Evolutionary conservation across 78 protist genomes (phyloP).

Genomic region (Dictyostelium intermedium): DNA sequence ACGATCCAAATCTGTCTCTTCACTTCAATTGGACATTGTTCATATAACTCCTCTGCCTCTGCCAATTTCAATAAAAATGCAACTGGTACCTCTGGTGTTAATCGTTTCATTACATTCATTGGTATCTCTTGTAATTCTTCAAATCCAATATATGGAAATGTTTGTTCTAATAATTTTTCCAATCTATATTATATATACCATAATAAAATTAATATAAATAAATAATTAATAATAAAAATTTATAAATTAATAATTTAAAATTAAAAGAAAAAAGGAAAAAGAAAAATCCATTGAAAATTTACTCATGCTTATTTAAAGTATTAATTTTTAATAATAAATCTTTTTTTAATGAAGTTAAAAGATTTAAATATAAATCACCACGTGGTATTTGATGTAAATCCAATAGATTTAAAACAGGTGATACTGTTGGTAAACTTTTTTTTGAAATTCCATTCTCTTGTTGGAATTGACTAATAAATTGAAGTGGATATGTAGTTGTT

Average conservation of each 20-base stretch:
- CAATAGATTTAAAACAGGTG: conserved; percentile 61
- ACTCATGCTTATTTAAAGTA: conserved; percentile 3
- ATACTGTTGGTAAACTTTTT: conserved; percentile 33
- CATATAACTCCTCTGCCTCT: conserved; percentile 45
- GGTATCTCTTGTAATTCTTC: conserved; percentile 63
- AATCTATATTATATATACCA: too few relatives aligned
- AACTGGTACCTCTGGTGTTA: conserved; percentile 52
- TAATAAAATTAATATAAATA: too few relatives aligned
- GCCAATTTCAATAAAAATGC: conserved; percentile 49
- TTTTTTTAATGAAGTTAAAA: conserved; percentile 11
- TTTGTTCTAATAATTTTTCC: conserved; percentile 53
- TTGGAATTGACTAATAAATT: conserved; percentile 66
- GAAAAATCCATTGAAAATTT: not conserved
- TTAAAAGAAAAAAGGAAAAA: not conserved
- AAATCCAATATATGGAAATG: conserved; percentile 72
- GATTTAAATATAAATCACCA: conserved; percentile 22
- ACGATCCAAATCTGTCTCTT: conserved; percentile 71
- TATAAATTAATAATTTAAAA: not conserved
- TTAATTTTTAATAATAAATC: conserved; percentile 27
- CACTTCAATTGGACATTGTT: conserved; percentile 69
- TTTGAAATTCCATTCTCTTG: conserved; percentile 23
- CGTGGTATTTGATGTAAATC: conserved; percentile 70
- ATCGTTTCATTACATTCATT: conserved; percentile 60
- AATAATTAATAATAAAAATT: not conserved
- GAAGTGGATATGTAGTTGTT: conserved; percentile 45